Base-by-base conservation (phyloP, 78 protist genomes). In the Polysphondylium violaceum region DNA sequence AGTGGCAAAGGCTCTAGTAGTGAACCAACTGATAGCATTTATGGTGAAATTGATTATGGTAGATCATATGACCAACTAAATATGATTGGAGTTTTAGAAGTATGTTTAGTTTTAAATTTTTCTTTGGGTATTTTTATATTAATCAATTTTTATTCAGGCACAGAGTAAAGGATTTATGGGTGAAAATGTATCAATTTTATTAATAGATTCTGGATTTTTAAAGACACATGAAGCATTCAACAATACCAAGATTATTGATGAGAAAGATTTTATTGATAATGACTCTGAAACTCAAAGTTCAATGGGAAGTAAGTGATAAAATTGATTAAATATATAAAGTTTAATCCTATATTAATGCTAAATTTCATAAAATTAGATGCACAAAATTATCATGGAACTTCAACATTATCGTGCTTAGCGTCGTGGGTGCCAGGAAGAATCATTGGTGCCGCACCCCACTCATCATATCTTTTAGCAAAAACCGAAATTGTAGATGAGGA, bases 351-450 rank as follows among this genome's bases (percentile, higher is more conserved):
- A n/a, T n/a, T n/a, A n/a, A n/a, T n/a, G n/a, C n/a, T n/a, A n/a
- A n/a, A n/a, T n/a, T n/a, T n/a, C n/a, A n/a, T n/a, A n/a, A n/a
- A n/a, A n/a, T n/a, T n/a, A n/a, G n/a, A n/a, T n/a, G n/a, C 33
- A 25, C 91, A 83, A 83, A 58, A 68, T 27, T 3, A 27, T 21
- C 91, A 83, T 83, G 91, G 91, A 25, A 76, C 91, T 0, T 71
- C 40, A 69, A 60, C 78, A 0, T 47, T 90, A 0, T 90, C 94
- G 7, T 43, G 56, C 21, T 17, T 90, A 4, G 94, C 76, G 11
- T 79, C 55, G 29, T 56, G 72, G 33, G 19, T 27, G 36, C 94
- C 94, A 21, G 94, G 94, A 8, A 68, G 55, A 40, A 58, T 78
- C n/a, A 58, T 74, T 25, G 94, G 94, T 17, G 88, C 55, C 5